Evolutionary conservation across 2,329 filamentous ascomycete species (phyloP), one percentile per base, ranked within the genome.

Genomic region (Colletotrichum shisoi): DNA sequence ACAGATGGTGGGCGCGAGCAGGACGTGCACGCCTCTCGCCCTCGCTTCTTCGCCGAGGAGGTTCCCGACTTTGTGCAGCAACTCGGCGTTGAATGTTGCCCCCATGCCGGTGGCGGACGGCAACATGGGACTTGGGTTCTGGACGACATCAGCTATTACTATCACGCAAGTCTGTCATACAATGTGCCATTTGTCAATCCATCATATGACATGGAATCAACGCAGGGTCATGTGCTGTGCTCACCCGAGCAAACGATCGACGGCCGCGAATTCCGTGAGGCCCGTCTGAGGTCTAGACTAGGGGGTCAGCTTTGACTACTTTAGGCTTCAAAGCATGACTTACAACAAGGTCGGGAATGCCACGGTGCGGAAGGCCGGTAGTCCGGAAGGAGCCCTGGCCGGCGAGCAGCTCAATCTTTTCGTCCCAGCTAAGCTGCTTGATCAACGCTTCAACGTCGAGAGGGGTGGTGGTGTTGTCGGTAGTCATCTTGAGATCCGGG

Each of bases 21-120:
- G 86, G 17, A 91, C 84, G 71, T 92, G 89, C 9, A 90, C 84
- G 57, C 89, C 89, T 77, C 94, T 94, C 58, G 71, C 73, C 15
- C 72, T 71, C 1, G 75, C 72, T 51, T 79, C 89, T 27, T 85
- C 81, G n/a, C 84, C 88, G 63, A 90, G 82, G 19, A 87, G 78
- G 15, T 80, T 77, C 13, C 88, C 88, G 21, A 88, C 81, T 57
- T 84, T 76, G 53, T 83, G 76, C 39, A 89, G 81, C 19, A 90
- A 77, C 4, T 86, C 82, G 2, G 79, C 71, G 71, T 91, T 87
- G 79, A 87, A 91, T 9, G 87, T 89, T 11, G 88, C 85, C 4
- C 87, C 88, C 52, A 91, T 68, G 27, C 61, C 65, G 0, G 65
- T 68, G 21, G 65, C 65, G 3, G 65, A 68, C 13, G 70, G 45